Evolutionary conservation across 441 rosid genomes (phyloP).

Genomic region (Pelargonium myrrhifolium): DNA sequence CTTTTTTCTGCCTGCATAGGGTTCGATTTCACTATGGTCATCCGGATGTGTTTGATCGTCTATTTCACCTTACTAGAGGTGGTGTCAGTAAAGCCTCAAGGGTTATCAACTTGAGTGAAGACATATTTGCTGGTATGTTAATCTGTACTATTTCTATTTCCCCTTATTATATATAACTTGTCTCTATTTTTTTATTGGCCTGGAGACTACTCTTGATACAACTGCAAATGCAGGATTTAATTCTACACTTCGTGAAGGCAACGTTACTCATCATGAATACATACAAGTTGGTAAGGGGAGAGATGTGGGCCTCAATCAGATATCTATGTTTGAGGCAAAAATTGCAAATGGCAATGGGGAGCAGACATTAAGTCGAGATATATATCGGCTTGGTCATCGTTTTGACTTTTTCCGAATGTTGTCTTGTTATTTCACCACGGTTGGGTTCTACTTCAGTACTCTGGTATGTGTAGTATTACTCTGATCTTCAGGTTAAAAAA

Average conservation of each 20-base stretch:
- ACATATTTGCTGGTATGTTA: slow-evolving; percentile 86
- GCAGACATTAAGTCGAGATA: slow-evolving; percentile 93
- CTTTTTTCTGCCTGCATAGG: slow-evolving; percentile 36
- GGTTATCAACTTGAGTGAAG: slow-evolving; percentile 96
- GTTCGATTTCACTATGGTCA: slow-evolving; percentile 99
- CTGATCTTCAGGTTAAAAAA: slow-evolving; percentile 7
- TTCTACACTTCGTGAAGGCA: slow-evolving; percentile 98
- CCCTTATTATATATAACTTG: not conserved
- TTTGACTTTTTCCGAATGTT: slow-evolving; percentile 98
- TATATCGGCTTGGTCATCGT: slow-evolving; percentile 96
- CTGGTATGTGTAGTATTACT: slow-evolving; percentile 40
- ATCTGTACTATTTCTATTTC: slow-evolving; percentile 14
- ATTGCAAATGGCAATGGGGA: slow-evolving; percentile 99
- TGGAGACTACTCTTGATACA: slow-evolving; percentile 18
- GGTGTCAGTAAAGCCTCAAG: slow-evolving; percentile 99
- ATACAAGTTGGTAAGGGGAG: slow-evolving; percentile 99
- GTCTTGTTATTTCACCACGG: slow-evolving; percentile 95
- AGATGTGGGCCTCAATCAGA: slow-evolving; percentile 98
- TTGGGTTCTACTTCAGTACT: slow-evolving; percentile 97
- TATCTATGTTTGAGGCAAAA: slow-evolving; percentile 99
- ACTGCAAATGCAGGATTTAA: slow-evolving; percentile 62
- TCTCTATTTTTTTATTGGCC: not conserved
- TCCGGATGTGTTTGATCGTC: slow-evolving; percentile 97
- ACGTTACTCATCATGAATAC: slow-evolving; percentile 98
- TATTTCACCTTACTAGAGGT: slow-evolving; percentile 96